These are phyloP conservation scores for Candida nanaspora DNA, from an alignment of 805 yeast genomes.

Conservation along the genomic window DNA sequence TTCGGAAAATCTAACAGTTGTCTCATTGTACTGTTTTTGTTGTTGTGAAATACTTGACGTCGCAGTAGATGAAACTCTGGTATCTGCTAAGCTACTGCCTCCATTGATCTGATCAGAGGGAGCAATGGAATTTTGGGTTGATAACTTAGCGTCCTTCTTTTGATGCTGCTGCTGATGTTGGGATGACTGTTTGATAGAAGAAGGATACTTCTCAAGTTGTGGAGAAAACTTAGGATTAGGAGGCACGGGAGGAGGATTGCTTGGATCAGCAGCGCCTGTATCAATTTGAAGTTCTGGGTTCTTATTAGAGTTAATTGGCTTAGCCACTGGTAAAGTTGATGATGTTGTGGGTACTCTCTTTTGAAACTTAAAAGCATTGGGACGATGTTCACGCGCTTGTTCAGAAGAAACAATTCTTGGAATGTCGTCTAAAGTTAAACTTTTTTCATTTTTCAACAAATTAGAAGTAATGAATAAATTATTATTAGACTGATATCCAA, in stretches of 20 bases:
- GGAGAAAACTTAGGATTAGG: neutral
- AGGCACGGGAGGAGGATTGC: neutral
- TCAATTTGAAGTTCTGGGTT: neutral
- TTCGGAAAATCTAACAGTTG: slow-evolving; percentile 52
- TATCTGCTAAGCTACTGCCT: neutral
- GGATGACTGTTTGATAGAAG: neutral
- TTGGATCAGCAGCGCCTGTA: neutral
- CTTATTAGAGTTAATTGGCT: slow-evolving; percentile 16
- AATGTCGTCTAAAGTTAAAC: slow-evolving; percentile 89
- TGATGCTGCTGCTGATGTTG: neutral
- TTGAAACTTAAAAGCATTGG: slow-evolving; percentile 86
- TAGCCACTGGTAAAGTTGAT: slow-evolving; percentile 30
- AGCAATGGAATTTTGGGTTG: neutral
- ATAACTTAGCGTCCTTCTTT: too few species aligned
- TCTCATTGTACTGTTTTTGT: neutral
- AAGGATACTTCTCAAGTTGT: neutral
- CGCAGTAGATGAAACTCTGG: neutral
- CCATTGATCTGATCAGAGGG: neutral
- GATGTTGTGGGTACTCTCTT: slow-evolving; percentile 29
- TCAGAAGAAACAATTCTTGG: slow-evolving; percentile 96
- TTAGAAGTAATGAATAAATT: slow-evolving; percentile 57
- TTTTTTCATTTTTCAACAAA: slow-evolving; percentile 70
- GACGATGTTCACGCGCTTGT: slow-evolving; percentile 88
- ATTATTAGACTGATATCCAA: slow-evolving; percentile 1
- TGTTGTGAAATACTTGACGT: neutral